Percentiles rank a stretch among this genome's conserved stretches.
Evolutionary conservation across 805 yeast genomes (phyloP).

Genomic region (Metschnikowia gelsemii): DNA sequence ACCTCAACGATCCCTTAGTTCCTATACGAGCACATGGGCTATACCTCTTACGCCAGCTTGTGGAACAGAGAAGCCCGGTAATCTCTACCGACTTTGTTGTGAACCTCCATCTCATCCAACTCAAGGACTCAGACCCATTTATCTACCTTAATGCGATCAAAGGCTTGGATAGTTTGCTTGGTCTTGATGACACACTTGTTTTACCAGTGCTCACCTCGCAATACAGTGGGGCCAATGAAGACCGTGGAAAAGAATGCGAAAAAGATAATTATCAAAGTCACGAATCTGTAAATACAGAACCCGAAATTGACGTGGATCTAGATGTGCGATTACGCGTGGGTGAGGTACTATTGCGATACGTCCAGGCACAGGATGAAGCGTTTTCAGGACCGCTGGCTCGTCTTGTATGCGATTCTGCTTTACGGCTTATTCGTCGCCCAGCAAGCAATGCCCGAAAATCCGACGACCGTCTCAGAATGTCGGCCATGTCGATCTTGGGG

Average conservation of each 20-base stretch:
- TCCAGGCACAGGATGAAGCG: conserved; percentile 49
- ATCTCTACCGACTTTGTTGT: conserved; percentile 55
- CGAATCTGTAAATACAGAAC: too few relatives aligned
- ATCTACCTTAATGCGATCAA: conserved; percentile 82
- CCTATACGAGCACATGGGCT: conserved; percentile 90
- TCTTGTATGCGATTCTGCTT: conserved; percentile 42
- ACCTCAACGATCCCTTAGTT: conserved; percentile 72
- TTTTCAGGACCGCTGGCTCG: conserved; percentile 47
- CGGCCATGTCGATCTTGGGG: conserved; percentile 86
- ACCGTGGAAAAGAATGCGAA: not conserved
- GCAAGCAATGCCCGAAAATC: conserved; percentile 24
- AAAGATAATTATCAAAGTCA: too few relatives aligned
- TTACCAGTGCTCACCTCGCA: conserved; percentile 38
- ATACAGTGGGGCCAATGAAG: conserved; percentile 21
- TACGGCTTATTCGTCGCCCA: conserved; percentile 37
- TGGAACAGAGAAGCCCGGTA: conserved; percentile 49
- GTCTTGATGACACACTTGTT: conserved; percentile 37
- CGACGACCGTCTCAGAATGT: conserved; percentile 73
- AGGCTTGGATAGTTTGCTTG: conserved; percentile 65
- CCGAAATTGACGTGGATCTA: conserved; percentile 29
- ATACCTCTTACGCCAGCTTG: conserved; percentile 56
- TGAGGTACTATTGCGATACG: conserved; percentile 67
- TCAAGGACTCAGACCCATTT: conserved; percentile 81
- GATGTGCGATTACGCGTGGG: conserved; percentile 80
- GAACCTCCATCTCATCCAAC: conserved; percentile 58